phyloP scores from a whole-genome alignment of 2,329 filamentous ascomycete species.

The Magnaporthiopsis rhizophila region DNA sequence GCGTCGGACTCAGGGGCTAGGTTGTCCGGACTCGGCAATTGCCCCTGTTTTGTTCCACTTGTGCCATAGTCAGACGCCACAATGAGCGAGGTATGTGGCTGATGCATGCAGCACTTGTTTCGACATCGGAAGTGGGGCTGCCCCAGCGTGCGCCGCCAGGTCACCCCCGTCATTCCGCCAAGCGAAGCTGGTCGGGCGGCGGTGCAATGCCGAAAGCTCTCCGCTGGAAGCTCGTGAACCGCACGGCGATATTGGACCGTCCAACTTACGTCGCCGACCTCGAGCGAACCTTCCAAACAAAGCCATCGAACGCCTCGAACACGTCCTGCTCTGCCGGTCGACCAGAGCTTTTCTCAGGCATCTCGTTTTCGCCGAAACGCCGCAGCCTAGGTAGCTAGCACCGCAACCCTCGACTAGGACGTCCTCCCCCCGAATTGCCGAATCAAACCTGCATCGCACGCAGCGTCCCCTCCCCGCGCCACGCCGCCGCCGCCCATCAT shows the following conservation, averaged over 20 bases:
- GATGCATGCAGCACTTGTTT: no score
- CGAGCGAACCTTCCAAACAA: neutral
- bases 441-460: neutral
- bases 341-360: neutral
- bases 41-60: no score
- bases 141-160: neutral
- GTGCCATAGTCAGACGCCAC: no score
- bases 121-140: no score
- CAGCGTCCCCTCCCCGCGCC: neutral
- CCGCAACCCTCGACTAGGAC: neutral
- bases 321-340: neutral
- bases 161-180: neutral
- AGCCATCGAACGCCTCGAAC: neutral
- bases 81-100: no score
- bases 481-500: constrained; percentile 45
- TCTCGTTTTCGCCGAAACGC: no score
- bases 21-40: no score
- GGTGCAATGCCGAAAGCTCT: neutral
- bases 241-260: neutral
- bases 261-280: neutral
- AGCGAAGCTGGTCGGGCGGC: neutral
- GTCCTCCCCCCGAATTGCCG: neutral
- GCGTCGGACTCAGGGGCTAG: no score
- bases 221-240: neutral
- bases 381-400: neutral